Percentiles rank a stretch among this genome's conserved stretches.
Evolutionary conservation across 139 green algal species (phyloP).

Genomic region (Deuterostichococcus epilithicus): DNA sequence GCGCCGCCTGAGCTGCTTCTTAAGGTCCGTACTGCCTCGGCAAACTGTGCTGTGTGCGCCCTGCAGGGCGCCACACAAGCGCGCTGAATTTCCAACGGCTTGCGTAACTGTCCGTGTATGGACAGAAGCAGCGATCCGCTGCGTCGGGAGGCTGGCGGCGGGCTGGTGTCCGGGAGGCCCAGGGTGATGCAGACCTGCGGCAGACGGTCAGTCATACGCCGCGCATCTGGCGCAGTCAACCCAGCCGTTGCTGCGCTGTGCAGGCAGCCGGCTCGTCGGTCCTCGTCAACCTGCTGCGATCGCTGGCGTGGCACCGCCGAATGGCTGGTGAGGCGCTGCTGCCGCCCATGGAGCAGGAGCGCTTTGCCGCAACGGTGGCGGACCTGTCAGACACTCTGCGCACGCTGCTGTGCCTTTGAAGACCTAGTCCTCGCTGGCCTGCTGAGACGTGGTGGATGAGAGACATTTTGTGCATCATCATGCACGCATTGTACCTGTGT

Average conservation of each 20-base stretch:
- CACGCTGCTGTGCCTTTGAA: conserved; percentile 64
- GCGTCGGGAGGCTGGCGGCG: too few relatives aligned
- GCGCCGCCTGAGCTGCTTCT: too few relatives aligned
- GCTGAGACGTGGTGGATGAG: too few relatives aligned
- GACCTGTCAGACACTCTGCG: conserved; percentile 56
- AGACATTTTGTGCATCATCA: too few relatives aligned
- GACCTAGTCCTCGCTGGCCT: too few relatives aligned
- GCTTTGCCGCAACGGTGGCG: conserved; percentile 26
- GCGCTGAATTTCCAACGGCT: not conserved
- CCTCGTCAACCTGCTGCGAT: conserved; percentile 70
- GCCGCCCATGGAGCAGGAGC: conserved; percentile 12
- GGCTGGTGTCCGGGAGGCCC: not conserved
- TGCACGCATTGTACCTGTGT: too few relatives aligned
- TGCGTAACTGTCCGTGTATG: not conserved
- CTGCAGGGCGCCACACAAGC: too few relatives aligned
- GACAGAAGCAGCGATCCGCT: not conserved
- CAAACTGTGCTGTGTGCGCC: too few relatives aligned
- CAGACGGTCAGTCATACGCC: not conserved
- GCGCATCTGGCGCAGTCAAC: not conserved
- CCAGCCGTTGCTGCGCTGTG: not conserved
- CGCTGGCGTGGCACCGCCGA: conserved; percentile 66
- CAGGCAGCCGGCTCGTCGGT: conserved; percentile 48
- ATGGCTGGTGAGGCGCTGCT: conserved; percentile 45
- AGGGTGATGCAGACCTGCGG: not conserved
- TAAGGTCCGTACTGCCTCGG: too few relatives aligned